Base-by-base conservation (phyloP, 2,329 filamentous ascomycete species). In the Aspergillus ustus region DNA sequence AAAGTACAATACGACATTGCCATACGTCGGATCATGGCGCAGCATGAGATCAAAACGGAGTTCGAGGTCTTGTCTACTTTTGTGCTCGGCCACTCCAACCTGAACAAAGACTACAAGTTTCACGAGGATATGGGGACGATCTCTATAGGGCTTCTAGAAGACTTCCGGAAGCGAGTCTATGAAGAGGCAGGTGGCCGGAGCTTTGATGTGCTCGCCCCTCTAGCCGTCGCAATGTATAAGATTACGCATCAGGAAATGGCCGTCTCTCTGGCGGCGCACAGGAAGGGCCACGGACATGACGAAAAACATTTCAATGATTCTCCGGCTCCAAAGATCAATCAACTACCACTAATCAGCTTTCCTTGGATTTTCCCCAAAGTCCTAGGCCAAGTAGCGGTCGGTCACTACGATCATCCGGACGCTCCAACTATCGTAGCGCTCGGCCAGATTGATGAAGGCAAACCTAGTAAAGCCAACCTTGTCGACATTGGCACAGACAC, bases 1-100 rank as follows among this genome's bases (percentile, higher is more conserved):
- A 99, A 99, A 76, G 72, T 70, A 0, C 81, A 89, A 31, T 97
- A 98, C 67, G 95, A 99, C 70, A 83, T 84, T 17, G 85, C 87
- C 0, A 84, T 98, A 69, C 86, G 85, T 13, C 86, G 93, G 0
- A 83, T 97, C 59, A 93, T 98, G 87, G 89, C 88, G 1, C 93
- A 97, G 70, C 87, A 93, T 67, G 90, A 90, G 48, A 90, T 98
- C 59, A 78, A 81, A 19, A 96, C 91, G 0, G 95, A 99, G 70
- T 97, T 97, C 67, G 95, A 99, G 75, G 85, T 96, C 11, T 97
- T 90, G 88, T 90, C 92, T 0, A 89, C 91, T 0, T 98, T 97
- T 74, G 87, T 93, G 2, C 82, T 98, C 61, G 84, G 85, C 1
- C 91, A 90, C 71, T 90, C 91, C 8, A 84, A 87, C 0, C 84